Conservation (phyloP, 2,329 filamentous ascomycete species). For the Pyrenochaeta sp. region DNA sequence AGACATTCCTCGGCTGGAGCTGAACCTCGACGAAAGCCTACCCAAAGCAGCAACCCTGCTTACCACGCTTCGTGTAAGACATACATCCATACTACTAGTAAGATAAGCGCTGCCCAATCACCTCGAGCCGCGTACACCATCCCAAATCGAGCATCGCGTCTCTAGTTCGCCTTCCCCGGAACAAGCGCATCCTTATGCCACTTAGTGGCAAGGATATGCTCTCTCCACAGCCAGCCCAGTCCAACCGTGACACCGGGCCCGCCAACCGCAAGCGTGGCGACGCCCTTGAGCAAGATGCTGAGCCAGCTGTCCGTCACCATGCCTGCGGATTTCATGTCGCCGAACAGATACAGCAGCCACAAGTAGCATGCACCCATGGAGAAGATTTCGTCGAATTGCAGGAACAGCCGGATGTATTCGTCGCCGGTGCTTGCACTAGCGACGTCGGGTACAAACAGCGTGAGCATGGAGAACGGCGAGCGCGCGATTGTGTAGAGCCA, state of each 20-base stretch:
- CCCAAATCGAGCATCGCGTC: too few species aligned
- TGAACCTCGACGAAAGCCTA: too few species aligned
- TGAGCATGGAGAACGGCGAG: slow-evolving; percentile 9
- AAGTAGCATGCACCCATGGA: slow-evolving; percentile 8
- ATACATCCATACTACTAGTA: too few species aligned
- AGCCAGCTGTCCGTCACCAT: slow-evolving; percentile 18
- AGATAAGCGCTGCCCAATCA: too few species aligned
- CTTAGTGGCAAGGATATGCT: slow-evolving; percentile 14
- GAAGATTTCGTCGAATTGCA: slow-evolving; percentile 21
- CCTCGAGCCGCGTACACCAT: too few species aligned
- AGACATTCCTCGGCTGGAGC: too few species aligned
- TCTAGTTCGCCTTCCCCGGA: slow-evolving; percentile 11
- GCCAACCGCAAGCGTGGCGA: slow-evolving; percentile 2
- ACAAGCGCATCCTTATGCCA: slow-evolving; percentile 20
- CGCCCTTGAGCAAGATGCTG: slow-evolving; percentile 11
- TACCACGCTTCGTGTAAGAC: too few species aligned
- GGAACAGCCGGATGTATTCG: slow-evolving; percentile 16
- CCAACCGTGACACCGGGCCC: slow-evolving; percentile 17
- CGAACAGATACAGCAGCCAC: slow-evolving; percentile 21
- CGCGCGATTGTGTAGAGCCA: slow-evolving; percentile 22
- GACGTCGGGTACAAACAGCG: slow-evolving; percentile 15
- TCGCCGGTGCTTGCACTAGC: slow-evolving; percentile 6
- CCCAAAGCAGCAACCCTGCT: too few species aligned
- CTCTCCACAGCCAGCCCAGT: slow-evolving; percentile 20
- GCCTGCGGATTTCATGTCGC: slow-evolving; percentile 17